Evolutionary conservation across 2,329 filamentous ascomycete genomes (phyloP).

Genomic region (Bimuria novae-zelandiae): DNA sequence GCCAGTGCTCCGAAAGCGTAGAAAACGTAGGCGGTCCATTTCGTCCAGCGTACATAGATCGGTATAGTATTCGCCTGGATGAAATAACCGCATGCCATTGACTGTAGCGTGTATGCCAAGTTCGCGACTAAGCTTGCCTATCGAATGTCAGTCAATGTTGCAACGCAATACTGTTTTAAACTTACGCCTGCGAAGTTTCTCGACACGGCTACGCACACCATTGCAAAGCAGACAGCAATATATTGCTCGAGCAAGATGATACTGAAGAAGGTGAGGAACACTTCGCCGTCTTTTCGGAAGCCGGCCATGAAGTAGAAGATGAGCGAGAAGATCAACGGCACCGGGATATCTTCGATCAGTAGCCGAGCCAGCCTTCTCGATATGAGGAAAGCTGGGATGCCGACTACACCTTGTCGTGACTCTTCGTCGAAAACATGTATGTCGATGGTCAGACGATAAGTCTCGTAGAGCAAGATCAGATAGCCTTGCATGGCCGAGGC

Average conservation of each 20-base stretch:
- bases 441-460: slow-evolving; percentile 74
- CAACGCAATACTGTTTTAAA: slow-evolving; percentile 38
- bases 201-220: slow-evolving; percentile 67
- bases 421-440: slow-evolving; percentile 79
- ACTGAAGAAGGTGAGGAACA: slow-evolving; percentile 75
- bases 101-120: slow-evolving; percentile 72
- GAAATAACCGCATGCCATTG: slow-evolving; percentile 76
- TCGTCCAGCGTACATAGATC: slow-evolving; percentile 78
- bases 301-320: slow-evolving; percentile 82
- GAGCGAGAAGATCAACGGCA: slow-evolving; percentile 70
- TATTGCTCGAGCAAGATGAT: slow-evolving; percentile 73
- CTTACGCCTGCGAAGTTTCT: slow-evolving; percentile 72
- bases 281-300: slow-evolving; percentile 64
- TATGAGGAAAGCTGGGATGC: slow-evolving; percentile 69
- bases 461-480: slow-evolving; percentile 75
- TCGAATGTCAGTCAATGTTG: slow-evolving; percentile 6
- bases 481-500: slow-evolving; percentile 75
- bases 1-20: slow-evolving; percentile 71
- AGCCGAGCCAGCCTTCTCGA: slow-evolving; percentile 71
- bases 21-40: slow-evolving; percentile 66
- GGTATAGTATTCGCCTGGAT: slow-evolving; percentile 75
- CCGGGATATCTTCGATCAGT: slow-evolving; percentile 72
- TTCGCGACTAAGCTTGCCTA: slow-evolving; percentile 72
- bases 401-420: slow-evolving; percentile 72
- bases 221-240: slow-evolving; percentile 72